Percentiles rank a stretch among this genome's conserved stretches.
These are phyloP conservation scores for Fusarium hainanense DNA, from an alignment of 2,329 filamentous ascomycete genomes.

Conservation along the genomic window DNA sequence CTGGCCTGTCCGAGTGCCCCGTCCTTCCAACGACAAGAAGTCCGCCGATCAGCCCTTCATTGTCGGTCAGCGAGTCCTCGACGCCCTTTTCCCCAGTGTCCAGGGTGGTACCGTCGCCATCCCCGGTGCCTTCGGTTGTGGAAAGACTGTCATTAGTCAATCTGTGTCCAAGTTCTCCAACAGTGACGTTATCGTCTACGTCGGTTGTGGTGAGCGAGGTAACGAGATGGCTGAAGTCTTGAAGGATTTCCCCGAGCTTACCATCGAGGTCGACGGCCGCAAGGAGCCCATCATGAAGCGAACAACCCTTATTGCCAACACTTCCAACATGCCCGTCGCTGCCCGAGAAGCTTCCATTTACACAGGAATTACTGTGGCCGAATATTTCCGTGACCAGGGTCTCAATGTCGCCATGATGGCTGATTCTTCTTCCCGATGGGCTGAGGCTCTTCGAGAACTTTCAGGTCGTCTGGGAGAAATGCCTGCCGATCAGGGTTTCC, in stretches of 20 bases:
- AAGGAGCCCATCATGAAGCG: slow-evolving; percentile 99
- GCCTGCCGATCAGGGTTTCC: slow-evolving; percentile 99
- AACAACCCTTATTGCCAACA: slow-evolving; percentile 97
- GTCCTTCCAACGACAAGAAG: slow-evolving; percentile 91
- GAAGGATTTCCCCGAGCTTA: slow-evolving; percentile 99
- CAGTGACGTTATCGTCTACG: slow-evolving; percentile 98
- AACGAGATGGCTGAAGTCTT: slow-evolving; percentile 99
- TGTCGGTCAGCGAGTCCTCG: slow-evolving; percentile 95
- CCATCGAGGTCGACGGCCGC: slow-evolving; percentile 92
- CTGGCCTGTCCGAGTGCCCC: slow-evolving; percentile 96
- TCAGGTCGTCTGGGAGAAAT: slow-evolving; percentile 99
- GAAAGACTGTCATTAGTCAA: slow-evolving; percentile 99
- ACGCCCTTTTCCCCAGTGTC: slow-evolving; percentile 95
- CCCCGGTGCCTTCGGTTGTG: slow-evolving; percentile 96
- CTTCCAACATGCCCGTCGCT: slow-evolving; percentile 99
- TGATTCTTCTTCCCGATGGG: slow-evolving; percentile 97
- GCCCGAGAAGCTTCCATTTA: slow-evolving; percentile 99
- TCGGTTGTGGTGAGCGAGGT: slow-evolving; percentile 89
- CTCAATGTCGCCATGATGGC: slow-evolving; percentile 99
- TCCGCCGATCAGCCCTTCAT: slow-evolving; percentile 91
- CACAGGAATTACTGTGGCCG: slow-evolving; percentile 92
- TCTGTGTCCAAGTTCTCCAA: slow-evolving; percentile 99
- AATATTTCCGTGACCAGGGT: slow-evolving; percentile 97
- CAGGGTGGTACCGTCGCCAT: slow-evolving; percentile 98
- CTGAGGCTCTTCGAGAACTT: slow-evolving; percentile 97